Evolutionary conservation across 768 basidiomycete species (phyloP), one percentile per base, ranked within the genome.

Genomic region (Boletellus ananas): DNA sequence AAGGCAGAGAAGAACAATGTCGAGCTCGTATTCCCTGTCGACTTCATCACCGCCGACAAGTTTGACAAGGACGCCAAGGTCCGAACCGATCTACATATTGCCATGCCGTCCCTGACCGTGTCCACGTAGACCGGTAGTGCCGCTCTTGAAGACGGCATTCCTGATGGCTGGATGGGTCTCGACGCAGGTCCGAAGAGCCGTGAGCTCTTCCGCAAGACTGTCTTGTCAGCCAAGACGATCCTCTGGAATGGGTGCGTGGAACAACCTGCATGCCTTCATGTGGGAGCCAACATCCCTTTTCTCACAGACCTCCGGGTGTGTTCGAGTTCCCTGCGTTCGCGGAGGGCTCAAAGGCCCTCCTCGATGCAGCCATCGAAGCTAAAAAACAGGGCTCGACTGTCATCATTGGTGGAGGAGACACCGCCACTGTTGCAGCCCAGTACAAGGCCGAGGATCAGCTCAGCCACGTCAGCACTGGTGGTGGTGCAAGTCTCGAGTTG

Each of bases 301-400:
- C 29, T 18, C 34, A 58, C 64, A 97, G 95, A 34, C 95, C 96
- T 36, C 87, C 94, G 33, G 95, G 95, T 59, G 95, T 99, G 34
- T 99, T 99, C 69, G 95, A 99, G 70, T 95, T 96, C 77, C 83
- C 90, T 34, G 82, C 83, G 17, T 99, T 99, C 62, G 87, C 94
- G 0, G 75, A 73, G 33, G 94, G 94, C 36, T 96, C 94, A 5
- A 80, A 83, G 64, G 70, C 84, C 11, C 83, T 96, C 37, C 83
- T 98, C 21, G 83, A 91, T 43, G 92, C 90, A 27, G 83, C 81
- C 61, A 80, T 95, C 61, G 85, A 92, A 61, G 94, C 94, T 23
- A 91, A 92, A 44, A 68, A 83, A 65, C 81, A 83, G 20, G 94
- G 94, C 21, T 77, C 92, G 10, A 89, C 85, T 7, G 95, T 99